These are phyloP conservation scores for Tricholoma furcatifolium DNA, from an alignment of 768 basidiomycete species.

Conservation along the genomic window DNA sequence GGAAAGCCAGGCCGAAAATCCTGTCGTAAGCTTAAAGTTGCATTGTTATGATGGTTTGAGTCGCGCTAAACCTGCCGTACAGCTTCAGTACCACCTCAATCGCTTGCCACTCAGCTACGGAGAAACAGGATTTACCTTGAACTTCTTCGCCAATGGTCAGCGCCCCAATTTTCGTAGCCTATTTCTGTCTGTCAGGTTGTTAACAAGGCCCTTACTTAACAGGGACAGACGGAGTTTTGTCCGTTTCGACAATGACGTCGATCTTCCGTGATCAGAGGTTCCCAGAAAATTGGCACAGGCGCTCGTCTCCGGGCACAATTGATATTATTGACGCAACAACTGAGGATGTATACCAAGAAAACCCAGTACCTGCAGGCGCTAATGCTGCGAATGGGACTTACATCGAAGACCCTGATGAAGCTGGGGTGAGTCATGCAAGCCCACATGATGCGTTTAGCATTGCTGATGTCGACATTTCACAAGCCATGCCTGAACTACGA, in stretches of 20 bases:
- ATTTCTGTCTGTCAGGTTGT: background rate
- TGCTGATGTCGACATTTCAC: background rate
- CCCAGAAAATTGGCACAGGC: slow-evolving; percentile 10
- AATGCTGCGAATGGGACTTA: slow-evolving; percentile 12
- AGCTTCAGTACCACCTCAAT: slow-evolving; percentile 17
- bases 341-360: background rate
- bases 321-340: background rate
- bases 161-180: background rate
- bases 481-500: slow-evolving; percentile 8
- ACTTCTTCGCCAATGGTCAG: slow-evolving; percentile 17
- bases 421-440: background rate
- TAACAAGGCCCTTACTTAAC: background rate
- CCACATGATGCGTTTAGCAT: background rate
- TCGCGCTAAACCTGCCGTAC: no score
- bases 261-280: slow-evolving; percentile 18
- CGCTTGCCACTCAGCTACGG: slow-evolving; percentile 15
- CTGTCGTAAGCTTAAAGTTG: background rate
- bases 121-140: slow-evolving; percentile 14
- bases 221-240: slow-evolving; percentile 14
- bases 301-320: slow-evolving; percentile 3
- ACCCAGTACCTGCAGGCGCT: slow-evolving; percentile 11
- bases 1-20: slow-evolving; percentile 9
- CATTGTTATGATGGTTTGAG: no score
- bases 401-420: slow-evolving; percentile 1
- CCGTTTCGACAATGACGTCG: slow-evolving; percentile 12